A percentile compares a stretch with the other conserved stretches of the same genome.
phyloP scores from a whole-genome alignment of 169 alveolate species.

The Neospora caninum region DNA sequence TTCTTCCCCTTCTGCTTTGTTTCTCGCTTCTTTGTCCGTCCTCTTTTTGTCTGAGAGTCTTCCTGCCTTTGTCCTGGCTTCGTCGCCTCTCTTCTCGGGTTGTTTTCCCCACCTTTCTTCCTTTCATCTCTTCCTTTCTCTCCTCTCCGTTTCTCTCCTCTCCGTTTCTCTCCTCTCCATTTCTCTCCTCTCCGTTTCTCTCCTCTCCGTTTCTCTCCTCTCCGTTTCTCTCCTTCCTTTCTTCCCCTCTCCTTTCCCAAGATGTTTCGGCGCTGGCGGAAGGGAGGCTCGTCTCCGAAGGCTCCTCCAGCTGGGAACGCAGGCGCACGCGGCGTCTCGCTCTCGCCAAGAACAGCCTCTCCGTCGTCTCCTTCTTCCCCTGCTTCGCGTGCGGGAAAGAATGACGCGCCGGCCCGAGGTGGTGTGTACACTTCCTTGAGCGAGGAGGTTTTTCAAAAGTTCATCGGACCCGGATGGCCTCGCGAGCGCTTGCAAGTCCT shows the following conservation, averaged over 20 bases:
- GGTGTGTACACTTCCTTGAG: neutral
- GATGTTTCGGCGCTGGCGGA: neutral
- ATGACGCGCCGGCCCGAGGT: neutral
- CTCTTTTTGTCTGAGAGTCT: neutral
- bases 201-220: neutral
- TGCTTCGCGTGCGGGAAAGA: neutral
- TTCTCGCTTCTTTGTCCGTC: neutral
- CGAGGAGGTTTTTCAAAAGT: constrained; percentile 30
- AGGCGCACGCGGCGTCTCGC: neutral
- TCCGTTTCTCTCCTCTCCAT: neutral
- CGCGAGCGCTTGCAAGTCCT: constrained; percentile 43
- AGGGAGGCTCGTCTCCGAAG: neutral
- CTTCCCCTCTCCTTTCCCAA: neutral
- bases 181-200: neutral
- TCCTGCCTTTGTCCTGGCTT: neutral
- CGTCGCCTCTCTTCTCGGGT: neutral
- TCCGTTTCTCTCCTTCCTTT: neutral
- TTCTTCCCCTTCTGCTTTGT: neutral
- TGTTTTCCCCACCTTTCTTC: neutral
- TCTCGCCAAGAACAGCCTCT: neutral
- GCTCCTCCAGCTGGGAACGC: neutral
- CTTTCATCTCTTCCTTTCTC: neutral
- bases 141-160: neutral
- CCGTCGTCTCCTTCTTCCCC: neutral
- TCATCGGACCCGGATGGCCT: constrained; percentile 52